Evolutionary conservation across 257 asterid genomes (phyloP).

Genomic region (Nicotiana sylvestris): DNA sequence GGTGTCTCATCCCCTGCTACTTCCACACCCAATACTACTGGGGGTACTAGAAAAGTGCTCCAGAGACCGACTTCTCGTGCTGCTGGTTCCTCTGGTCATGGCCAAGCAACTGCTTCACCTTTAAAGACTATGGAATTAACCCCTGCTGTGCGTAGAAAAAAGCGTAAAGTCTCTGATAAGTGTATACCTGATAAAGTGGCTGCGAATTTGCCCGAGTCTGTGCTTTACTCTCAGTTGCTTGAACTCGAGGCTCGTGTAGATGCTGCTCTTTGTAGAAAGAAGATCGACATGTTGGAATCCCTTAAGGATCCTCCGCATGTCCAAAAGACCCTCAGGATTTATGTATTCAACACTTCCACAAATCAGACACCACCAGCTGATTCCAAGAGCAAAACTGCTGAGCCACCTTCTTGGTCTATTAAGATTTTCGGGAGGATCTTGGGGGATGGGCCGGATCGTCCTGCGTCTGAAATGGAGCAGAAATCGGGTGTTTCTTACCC

Average conservation of each 20-base stretch:
- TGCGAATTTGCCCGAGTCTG: constrained; percentile 66
- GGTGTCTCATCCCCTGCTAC: constrained; percentile 42
- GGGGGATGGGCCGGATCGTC: constrained; percentile 55
- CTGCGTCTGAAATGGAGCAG: constrained; percentile 27
- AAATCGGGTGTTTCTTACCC: constrained; percentile 35
- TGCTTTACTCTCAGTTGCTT: constrained; percentile 67
- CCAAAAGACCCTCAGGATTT: constrained; percentile 32
- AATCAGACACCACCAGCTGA: constrained; percentile 31
- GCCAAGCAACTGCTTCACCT: constrained; percentile 53
- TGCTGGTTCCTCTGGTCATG: constrained; percentile 50
- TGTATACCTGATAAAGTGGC: constrained; percentile 59
- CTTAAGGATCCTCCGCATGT: constrained; percentile 26
- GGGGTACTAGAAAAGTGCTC: constrained; percentile 43
- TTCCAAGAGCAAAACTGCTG: constrained; percentile 32
- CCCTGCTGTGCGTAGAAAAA: constrained; percentile 71
- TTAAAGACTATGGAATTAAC: constrained; percentile 91
- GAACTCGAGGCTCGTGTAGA: constrained; percentile 74
- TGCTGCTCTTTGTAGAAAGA: constrained; percentile 65
- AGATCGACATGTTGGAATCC: constrained; percentile 40
- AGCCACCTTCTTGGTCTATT: constrained; percentile 81
- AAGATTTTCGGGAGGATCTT: constrained; percentile 65
- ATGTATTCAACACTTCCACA: constrained; percentile 31
- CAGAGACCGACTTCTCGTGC: constrained; percentile 72
- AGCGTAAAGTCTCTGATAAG: constrained; percentile 59
- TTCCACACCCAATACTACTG: constrained; percentile 41